Evolutionary conservation across 2,329 filamentous ascomycete species (phyloP).

Genomic region (Triangularia verruculosa): DNA sequence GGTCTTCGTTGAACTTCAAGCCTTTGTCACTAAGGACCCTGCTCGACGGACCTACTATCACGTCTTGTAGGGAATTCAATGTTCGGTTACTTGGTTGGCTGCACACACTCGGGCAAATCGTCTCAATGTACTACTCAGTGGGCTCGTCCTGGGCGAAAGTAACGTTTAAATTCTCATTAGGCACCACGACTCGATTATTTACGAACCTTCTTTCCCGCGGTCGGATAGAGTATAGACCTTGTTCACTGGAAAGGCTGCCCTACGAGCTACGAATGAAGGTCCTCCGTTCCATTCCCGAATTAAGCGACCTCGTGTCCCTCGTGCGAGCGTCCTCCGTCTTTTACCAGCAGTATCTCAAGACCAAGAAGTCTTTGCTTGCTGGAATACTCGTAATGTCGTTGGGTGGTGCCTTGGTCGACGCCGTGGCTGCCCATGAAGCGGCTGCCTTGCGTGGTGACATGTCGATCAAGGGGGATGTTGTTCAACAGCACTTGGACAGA

Average conservation of each 20-base stretch:
- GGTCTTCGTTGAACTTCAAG: too few relatives aligned
- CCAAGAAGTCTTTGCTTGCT: slow-evolving; percentile 25
- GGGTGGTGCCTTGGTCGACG: slow-evolving; percentile 18
- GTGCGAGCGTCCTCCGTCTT: slow-evolving; percentile 30
- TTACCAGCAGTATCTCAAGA: slow-evolving; percentile 28
- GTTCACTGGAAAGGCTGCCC: slow-evolving; percentile 18
- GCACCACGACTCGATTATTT: neutral
- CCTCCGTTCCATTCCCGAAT: slow-evolving; percentile 21
- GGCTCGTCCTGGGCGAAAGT: too few relatives aligned
- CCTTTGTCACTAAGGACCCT: too few relatives aligned
- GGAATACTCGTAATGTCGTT: slow-evolving; percentile 22
- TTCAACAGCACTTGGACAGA: neutral
- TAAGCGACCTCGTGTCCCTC: slow-evolving; percentile 24
- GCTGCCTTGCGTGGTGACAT: neutral
- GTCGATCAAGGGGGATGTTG: neutral
- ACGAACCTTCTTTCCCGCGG: neutral
- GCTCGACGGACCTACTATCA: too few relatives aligned
- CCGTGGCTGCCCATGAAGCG: slow-evolving; percentile 7
- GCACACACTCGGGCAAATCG: too few relatives aligned
- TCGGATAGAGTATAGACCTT: neutral
- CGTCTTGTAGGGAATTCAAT: too few relatives aligned
- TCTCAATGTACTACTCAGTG: too few relatives aligned
- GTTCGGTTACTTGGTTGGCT: too few relatives aligned
- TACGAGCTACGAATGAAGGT: slow-evolving; percentile 28
- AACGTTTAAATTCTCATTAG: neutral